Evolutionary conservation across 108 stramenopile genomes (phyloP), one percentile per base, ranked within the genome.

Genomic region (Aurantiochytrium sp.): DNA sequence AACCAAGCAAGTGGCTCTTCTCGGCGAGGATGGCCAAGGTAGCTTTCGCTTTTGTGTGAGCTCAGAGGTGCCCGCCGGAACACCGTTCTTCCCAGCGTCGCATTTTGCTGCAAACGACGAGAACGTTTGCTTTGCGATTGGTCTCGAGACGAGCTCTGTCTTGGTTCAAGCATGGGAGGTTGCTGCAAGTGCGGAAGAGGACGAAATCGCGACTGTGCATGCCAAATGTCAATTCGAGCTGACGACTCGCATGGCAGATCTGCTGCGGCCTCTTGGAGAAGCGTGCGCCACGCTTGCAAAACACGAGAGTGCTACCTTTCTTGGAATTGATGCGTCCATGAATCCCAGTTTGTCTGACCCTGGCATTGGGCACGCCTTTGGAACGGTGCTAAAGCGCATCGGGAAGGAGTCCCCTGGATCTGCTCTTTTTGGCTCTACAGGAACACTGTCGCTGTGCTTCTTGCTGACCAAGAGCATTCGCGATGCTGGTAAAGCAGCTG

Each of bases 31-130:
- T 18, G 64, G 14, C 35, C 19, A 69, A 25, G 91, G 60, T 28
- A 90, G 89, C 76, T 91, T 91, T 59, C 44, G 73, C 16, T 91
- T 89, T 42, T 55, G 72, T 49, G 89, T 60, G 5, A 59, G 14
- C 23, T 58, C 87, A 8, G 6, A 88, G 4, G 58, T 51, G 16
- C 19, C 12, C 5, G 18, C 64, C 21, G 47, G 60, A 5, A 89
- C 57, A 18, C 91, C 91, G 5, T 91, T 89, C 59, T 91, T 91
- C 89, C 91, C 91, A 8, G 89, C 83, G 12, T 64, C 89, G 42
- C 88, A 76, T 45, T 59, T 83, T 58, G 29, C 57, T 5, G 29
- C 29, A 16, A 71, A 28, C 14, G 28, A 28, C 14, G 28, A 53
- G 14, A 8, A 8, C 28, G 3, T 44, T 5, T 29, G 43, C 60